phyloP scores from a whole-genome alignment of 345 rosid species.

The Toxicodendron radicans region DNA sequence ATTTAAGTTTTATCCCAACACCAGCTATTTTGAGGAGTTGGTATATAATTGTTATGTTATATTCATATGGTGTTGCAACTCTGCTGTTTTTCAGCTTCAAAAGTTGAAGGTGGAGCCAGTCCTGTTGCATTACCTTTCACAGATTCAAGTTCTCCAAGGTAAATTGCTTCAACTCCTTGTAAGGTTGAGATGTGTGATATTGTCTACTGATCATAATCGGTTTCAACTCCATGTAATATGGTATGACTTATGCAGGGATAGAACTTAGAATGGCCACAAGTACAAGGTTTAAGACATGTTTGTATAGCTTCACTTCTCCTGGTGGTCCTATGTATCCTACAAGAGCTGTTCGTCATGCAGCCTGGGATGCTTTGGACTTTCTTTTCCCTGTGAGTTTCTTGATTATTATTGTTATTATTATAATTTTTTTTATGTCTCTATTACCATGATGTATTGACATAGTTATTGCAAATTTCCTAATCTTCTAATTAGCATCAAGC shows the following conservation, averaged over 20 bases:
- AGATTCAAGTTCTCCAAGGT: constrained; percentile 85
- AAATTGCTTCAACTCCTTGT: constrained; percentile 15
- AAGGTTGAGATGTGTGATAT: not conserved
- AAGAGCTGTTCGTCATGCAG: constrained; percentile 98
- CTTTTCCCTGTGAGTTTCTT: constrained; percentile 84
- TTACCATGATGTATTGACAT: too few relatives aligned
- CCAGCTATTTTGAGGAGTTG: not conserved
- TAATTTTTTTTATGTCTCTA: not conserved
- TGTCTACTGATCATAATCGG: not conserved
- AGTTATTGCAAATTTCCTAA: too few relatives aligned
- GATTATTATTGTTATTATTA: not conserved
- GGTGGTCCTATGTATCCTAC: constrained; percentile 99
- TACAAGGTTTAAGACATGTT: constrained; percentile 87
- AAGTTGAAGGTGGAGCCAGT: constrained; percentile 98
- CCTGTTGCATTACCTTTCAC: constrained; percentile 81
- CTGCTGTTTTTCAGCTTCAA: constrained; percentile 62
- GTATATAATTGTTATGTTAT: not conserved
- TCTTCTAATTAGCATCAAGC: too few relatives aligned
- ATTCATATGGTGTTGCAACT: constrained; percentile 9
- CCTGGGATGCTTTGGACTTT: constrained; percentile 92
- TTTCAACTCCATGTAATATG: not conserved
- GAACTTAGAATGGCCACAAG: constrained; percentile 96
- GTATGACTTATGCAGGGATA: constrained; percentile 52
- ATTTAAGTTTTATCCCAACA: not conserved
- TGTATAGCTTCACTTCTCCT: constrained; percentile 95